These are phyloP conservation scores for Colletotrichum tropicale DNA, from an alignment of 2,329 filamentous ascomycete genomes.

Conservation along the genomic window DNA sequence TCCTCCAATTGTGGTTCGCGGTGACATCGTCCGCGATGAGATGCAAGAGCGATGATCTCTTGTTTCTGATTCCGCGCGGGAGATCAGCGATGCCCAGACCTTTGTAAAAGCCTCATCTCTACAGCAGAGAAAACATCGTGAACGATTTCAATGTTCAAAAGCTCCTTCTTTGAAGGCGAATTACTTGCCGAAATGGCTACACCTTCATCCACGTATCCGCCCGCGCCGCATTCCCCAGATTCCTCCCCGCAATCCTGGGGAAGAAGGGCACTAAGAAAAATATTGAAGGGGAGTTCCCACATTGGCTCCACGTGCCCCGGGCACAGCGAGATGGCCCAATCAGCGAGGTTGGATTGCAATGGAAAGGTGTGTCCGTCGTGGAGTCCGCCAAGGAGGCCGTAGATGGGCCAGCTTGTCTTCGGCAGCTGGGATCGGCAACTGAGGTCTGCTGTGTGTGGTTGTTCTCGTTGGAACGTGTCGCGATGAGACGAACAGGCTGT, in stretches of 20 bases:
- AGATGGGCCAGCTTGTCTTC: not conserved
- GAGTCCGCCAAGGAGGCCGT: not conserved
- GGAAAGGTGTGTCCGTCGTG: not conserved
- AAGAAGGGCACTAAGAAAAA: not conserved
- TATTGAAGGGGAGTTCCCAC: not conserved
- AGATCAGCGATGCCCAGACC: not conserved
- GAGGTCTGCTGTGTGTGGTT: not conserved
- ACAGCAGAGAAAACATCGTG: not conserved
- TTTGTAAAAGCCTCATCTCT: not conserved
- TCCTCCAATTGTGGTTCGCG: conserved; percentile 13
- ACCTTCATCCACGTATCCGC: not conserved
- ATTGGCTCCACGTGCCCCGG: conserved; percentile 6
- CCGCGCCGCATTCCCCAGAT: conserved; percentile 1
- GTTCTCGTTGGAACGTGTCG: not conserved
- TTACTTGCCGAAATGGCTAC: not conserved
- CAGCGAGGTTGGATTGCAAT: not conserved
- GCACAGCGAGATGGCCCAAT: not conserved
- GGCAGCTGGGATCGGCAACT: conserved; percentile 17
- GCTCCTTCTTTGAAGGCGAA: accelerated
- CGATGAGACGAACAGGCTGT: not conserved
- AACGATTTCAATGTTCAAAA: not conserved
- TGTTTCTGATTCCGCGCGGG: not conserved
- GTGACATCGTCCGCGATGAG: conserved; percentile 8
- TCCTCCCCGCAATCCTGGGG: conserved; percentile 17
- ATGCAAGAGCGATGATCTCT: not conserved